A percentile compares a stretch with the other conserved stretches of the same genome.
phyloP scores from a whole-genome alignment of 2,329 filamentous ascomycete species.

The Alternaria sp. region DNA sequence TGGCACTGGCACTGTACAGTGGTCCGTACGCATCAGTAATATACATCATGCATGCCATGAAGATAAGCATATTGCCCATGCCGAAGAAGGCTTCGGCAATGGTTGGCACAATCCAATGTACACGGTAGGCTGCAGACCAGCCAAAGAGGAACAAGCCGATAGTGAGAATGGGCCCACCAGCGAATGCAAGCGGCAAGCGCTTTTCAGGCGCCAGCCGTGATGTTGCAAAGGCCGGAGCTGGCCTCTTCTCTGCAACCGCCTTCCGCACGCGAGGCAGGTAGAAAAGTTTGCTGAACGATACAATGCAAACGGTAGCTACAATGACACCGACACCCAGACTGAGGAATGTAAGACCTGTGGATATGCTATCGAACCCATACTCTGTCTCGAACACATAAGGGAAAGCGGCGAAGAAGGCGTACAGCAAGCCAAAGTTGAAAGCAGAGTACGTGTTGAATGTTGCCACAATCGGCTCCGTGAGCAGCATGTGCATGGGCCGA shows the following conservation, averaged over 20 bases:
- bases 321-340: slow-evolving; percentile 14
- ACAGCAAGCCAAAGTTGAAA: slow-evolving; percentile 38
- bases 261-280: slow-evolving; percentile 8
- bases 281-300: slow-evolving; percentile 11
- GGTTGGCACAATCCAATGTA: slow-evolving; percentile 53
- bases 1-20: slow-evolving; percentile 65
- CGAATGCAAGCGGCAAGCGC: slow-evolving; percentile 46
- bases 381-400: slow-evolving; percentile 30
- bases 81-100: slow-evolving; percentile 36
- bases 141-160: slow-evolving; percentile 52
- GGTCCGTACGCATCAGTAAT: slow-evolving; percentile 56
- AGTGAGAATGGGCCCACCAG: slow-evolving; percentile 46
- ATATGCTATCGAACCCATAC: slow-evolving; percentile 22
- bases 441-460: slow-evolving; percentile 30
- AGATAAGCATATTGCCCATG: slow-evolving; percentile 13
- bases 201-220: slow-evolving; percentile 39
- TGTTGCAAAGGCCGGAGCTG: slow-evolving; percentile 17
- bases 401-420: slow-evolving; percentile 36
- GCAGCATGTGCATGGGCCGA: slow-evolving; percentile 58
- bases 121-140: slow-evolving; percentile 46
- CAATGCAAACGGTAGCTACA: slow-evolving; percentile 5
- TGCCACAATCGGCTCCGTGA: slow-evolving; percentile 37
- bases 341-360: slow-evolving; percentile 17
- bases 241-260: slow-evolving; percentile 4
- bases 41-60: slow-evolving; percentile 22